phyloP scores from a whole-genome alignment of 73 alveolate genomes.

The Paramecium bursaria region DNA sequence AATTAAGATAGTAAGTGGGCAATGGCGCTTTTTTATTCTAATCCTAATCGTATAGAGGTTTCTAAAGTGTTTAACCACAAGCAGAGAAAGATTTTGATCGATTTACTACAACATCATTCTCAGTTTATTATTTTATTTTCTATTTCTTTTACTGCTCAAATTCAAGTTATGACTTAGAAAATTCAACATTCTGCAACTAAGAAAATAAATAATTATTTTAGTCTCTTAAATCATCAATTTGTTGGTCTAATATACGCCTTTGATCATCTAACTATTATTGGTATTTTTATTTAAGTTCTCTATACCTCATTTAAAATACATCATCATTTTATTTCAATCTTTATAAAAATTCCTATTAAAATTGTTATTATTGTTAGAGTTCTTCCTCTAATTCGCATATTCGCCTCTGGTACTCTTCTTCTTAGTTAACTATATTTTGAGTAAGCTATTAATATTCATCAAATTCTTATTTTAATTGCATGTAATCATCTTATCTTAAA shows the following conservation, averaged over 20 bases:
- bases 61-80: not conserved
- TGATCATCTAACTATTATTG: constrained; percentile 41
- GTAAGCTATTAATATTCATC: constrained; percentile 52
- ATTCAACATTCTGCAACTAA: not conserved
- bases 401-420: constrained; percentile 50
- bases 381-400: constrained; percentile 59
- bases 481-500: constrained; percentile 48
- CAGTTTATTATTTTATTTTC: not conserved
- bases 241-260: constrained; percentile 7
- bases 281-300: constrained; percentile 42
- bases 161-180: not conserved
- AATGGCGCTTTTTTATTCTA: not conserved
- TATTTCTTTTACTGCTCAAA: constrained; percentile 8
- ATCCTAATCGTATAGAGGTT: constrained; percentile 3
- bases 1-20: too few relatives aligned
- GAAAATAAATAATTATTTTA: constrained; percentile 30
- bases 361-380: constrained; percentile 1
- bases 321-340: constrained; percentile 51
- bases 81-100: constrained; percentile 49
- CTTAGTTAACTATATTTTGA: constrained; percentile 19
- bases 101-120: not conserved
- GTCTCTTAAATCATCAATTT: constrained; percentile 59
- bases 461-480: constrained; percentile 27
- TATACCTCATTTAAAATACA: constrained; percentile 26
- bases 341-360: constrained; percentile 22